A percentile compares a stretch with the other conserved stretches of the same genome.
These are phyloP conservation scores for Cardamine chenopodiifolia DNA, from an alignment of 345 rosid species.

Conservation along the genomic window DNA sequence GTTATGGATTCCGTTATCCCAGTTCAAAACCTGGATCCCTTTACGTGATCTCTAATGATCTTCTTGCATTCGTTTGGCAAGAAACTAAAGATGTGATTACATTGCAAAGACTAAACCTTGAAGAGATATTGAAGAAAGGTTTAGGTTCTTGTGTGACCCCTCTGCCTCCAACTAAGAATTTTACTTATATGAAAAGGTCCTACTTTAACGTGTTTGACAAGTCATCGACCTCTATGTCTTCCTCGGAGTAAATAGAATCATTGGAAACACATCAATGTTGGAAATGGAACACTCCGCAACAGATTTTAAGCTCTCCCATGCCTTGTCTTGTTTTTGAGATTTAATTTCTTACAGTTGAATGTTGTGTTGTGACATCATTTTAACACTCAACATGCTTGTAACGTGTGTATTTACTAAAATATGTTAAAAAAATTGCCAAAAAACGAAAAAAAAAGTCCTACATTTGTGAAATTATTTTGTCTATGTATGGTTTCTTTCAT, in stretches of 20 bases:
- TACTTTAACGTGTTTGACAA: not conserved
- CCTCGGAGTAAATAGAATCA: not conserved
- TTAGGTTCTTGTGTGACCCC: not conserved
- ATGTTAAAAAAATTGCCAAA: not conserved
- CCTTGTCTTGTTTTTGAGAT: not conserved
- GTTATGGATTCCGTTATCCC: not conserved
- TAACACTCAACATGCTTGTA: not conserved
- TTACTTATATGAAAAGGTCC: not conserved
- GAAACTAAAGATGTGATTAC: not conserved
- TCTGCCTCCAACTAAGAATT: not conserved
- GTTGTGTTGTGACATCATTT: not conserved
- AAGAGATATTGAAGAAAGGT: not conserved
- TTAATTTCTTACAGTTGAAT: not conserved
- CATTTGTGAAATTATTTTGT: too few species aligned
- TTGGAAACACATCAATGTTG: not conserved
- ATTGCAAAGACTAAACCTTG: not conserved
- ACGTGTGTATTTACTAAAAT: not conserved
- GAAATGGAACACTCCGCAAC: not conserved
- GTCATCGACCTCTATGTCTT: not conserved
- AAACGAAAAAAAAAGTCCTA: too few species aligned
- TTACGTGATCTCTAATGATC: not conserved
- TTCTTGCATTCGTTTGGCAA: not conserved
- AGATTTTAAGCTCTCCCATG: not conserved
- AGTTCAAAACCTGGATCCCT: slow-evolving; percentile 32
- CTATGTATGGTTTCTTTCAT: too few species aligned